Base-by-base conservation (phyloP, 352 stramenopile species). In the Phytophthora palmivora region DNA sequence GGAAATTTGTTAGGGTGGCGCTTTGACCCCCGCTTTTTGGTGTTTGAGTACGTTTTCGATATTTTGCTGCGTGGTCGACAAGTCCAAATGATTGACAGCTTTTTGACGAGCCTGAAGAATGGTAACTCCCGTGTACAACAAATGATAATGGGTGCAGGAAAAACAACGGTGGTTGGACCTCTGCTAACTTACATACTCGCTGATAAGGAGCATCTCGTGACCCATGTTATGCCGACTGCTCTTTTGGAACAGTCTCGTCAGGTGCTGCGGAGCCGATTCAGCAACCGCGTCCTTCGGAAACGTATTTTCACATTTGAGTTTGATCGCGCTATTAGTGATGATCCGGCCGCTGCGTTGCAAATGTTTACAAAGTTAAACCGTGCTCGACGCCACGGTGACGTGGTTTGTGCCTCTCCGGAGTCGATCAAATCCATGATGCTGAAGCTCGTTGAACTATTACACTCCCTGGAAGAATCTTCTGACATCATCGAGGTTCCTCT, bases 101-200 rank as follows among this genome's bases (percentile, higher is more conserved):
- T 99, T 74, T 90, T 98, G 61, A 72, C 72, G n/a, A 97, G 88
- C 41, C 72, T 96, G 14, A 58, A 58, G 6, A 73, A 71, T n/a
- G 89, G 87, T 11, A 64, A 91, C 36, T 96, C 89, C 1, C 77
- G 85, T 24, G 88, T 96, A 10, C 85, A 97, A 48, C 91, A 99
- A 88, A 99, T 99, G 98, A 99, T 99, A 77, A 99, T 99, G 98
- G 98, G 98, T 19, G 97, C 97, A 4, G 98, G 98, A 19, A 99
- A 99, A 76, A 99, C 98, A 0, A 99, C 97, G 3, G 98, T 99
- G 2, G 97, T 99, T 10, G 97, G 96, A 6, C 98, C 98, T 34
- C 74, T 99, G 30, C 81, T 99, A 62, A 98, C 97, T 5, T 97
- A 99, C 55, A 98, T 99, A 52, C 90, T 99, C 18, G 81, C 96